phyloP scores from a whole-genome alignment of 75 land plant species.

The Pinus taeda region DNA sequence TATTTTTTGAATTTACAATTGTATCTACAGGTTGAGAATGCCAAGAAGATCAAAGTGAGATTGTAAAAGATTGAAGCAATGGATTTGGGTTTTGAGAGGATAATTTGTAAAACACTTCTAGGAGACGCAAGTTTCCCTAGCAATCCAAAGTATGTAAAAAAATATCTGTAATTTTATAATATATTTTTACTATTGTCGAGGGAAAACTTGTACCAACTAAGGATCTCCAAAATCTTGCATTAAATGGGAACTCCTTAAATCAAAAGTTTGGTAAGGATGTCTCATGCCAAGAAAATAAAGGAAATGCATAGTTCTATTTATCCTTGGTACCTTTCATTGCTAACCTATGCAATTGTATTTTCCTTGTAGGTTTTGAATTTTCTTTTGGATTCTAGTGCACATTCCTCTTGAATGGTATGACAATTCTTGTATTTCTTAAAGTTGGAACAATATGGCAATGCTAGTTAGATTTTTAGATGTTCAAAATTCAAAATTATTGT shows the following conservation, averaged over 20 bases:
- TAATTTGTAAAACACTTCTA: conserved; percentile 52
- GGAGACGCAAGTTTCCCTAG: conserved; percentile 37
- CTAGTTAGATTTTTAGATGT: too few relatives aligned
- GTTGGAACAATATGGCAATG: not conserved
- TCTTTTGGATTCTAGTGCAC: not conserved
- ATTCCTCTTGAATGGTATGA: not conserved
- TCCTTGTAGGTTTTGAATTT: not conserved
- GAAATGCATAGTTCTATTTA: conserved; percentile 2
- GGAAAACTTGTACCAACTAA: not conserved
- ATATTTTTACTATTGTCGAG: not conserved
- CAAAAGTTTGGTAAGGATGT: not conserved
- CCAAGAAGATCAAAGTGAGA: conserved; percentile 50
- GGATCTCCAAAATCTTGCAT: not conserved
- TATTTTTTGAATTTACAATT: not conserved
- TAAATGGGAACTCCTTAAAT: not conserved
- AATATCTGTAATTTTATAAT: not conserved
- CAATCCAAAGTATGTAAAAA: not conserved
- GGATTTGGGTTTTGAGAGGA: conserved; percentile 62
- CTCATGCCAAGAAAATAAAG: not conserved
- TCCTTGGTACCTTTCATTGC: not conserved
- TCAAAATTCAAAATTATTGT: too few relatives aligned
- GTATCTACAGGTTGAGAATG: conserved; percentile 44
- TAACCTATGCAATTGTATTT: not conserved
- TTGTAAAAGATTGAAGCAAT: conserved; percentile 47
- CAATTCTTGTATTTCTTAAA: conserved; percentile 3